Base-by-base conservation (phyloP, 345 rosid genomes). In the Euclidium syriacum region DNA sequence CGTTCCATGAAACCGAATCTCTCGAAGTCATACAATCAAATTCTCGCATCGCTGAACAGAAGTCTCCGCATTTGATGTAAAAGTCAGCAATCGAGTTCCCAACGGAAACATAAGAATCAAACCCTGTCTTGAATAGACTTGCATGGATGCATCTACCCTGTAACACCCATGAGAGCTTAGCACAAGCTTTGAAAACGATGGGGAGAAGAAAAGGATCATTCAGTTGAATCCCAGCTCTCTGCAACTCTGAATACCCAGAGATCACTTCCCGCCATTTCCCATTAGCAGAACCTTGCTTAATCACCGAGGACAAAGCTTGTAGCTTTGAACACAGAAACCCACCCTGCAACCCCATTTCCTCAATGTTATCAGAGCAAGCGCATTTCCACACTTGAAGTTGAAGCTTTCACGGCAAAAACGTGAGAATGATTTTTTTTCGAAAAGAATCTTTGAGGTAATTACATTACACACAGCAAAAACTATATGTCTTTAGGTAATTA, bases 1-100 rank as follows among this genome's bases (percentile, higher is more conserved):
- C 77, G 50, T 87, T 90, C 92, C 95, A 87, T 60, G 92, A 76
- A 58, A 90, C 75, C 2, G 88, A 87, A 57, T 90, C 90, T 46
- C 59, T 64, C 50, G 19, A 53, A 23, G 3, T 52, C 84, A 77
- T 57, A 68, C 20, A 68, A 55, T 59, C 32, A 62, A 90, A 86
- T 14, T 64, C 53, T 32, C 67, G 58, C 54, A 67, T 15, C 7
- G 90, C 84, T 5, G 81, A 73, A 38, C 63, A 59, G 47, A 68
- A 57, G 63, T 82, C 80, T 9, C 77, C 75, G 61, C 73, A 55
- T 75, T 87, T 85, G 48, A 73, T 24, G 77, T 86, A 90, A 25
- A 81, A 81, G 73, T 81, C 89, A 71, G 77, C n/a, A 53, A 76
- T 68, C 22, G 91, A 83, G 62, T 85, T 85, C 36, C 82, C 83